Conservation (phyloP, 1,284 basidiomycete species). For the Bjerkandera adusta region DNA sequence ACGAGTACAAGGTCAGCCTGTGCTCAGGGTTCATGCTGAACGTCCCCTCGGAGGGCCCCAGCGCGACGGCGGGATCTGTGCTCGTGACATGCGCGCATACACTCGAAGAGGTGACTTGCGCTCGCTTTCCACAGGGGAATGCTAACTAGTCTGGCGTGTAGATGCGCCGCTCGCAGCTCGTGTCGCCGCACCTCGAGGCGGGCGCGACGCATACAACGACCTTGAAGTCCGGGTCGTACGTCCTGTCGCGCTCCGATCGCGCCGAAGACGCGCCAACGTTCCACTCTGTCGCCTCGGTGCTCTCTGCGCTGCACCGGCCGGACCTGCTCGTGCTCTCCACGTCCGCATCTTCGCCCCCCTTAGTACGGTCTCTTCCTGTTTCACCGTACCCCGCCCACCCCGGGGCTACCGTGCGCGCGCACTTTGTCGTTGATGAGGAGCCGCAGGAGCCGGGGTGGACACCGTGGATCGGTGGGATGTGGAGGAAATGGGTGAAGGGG, state of each 20-base stretch:
- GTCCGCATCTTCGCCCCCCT: constrained; percentile 19
- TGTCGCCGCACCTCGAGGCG: constrained; percentile 24
- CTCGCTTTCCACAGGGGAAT: constrained; percentile 2
- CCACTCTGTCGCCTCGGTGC: constrained; percentile 46
- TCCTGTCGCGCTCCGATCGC: constrained; percentile 32
- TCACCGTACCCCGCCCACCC: constrained; percentile 64
- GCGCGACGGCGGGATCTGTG: constrained; percentile 34
- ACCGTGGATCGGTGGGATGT: constrained; percentile 51
- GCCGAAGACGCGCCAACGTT: constrained; percentile 27
- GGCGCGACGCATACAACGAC: constrained; percentile 19
- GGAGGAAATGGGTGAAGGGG: constrained; percentile 54
- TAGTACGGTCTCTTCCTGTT: constrained; percentile 52
- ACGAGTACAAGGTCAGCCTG: constrained; percentile 49
- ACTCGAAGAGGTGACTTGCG: constrained; percentile 51
- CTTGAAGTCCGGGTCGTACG: constrained; percentile 42
- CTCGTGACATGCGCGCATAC: constrained; percentile 70
- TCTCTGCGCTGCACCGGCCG: constrained; percentile 57
- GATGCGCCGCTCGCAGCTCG: constrained; percentile 45
- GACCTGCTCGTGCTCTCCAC: constrained; percentile 55
- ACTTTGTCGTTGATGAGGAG: constrained; percentile 49
- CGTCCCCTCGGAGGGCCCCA: constrained; percentile 21
- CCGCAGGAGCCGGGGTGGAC: constrained; percentile 45
- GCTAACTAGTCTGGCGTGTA: constrained; percentile 19
- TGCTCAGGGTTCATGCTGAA: constrained; percentile 64
- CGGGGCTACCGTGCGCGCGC: constrained; percentile 49